Evolutionary conservation across 352 stramenopile species (phyloP).

Genomic region (Phytophthora tubulina): DNA sequence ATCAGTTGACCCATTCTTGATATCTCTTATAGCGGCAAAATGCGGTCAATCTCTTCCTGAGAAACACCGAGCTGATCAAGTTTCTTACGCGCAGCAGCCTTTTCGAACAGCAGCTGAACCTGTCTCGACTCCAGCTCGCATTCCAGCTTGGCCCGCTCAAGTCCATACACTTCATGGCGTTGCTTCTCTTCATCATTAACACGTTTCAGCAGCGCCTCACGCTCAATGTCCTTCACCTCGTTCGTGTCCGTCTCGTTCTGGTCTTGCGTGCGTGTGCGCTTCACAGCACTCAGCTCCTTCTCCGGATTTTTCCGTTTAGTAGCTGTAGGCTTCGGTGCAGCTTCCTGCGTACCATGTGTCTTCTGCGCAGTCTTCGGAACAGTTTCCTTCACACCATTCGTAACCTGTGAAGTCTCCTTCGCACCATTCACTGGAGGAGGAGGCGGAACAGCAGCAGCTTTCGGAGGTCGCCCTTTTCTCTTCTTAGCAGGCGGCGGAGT

Average conservation of each 20-base stretch:
- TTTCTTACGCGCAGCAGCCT: constrained; percentile 55
- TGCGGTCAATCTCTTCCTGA: constrained; percentile 48
- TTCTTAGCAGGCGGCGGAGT: constrained; percentile 16
- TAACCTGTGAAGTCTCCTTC: constrained; percentile 5
- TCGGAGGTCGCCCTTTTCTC: constrained; percentile 13
- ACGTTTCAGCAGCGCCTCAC: constrained; percentile 36
- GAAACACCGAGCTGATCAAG: constrained; percentile 57
- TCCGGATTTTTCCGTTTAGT: constrained; percentile 31
- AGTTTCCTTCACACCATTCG: constrained; percentile 6
- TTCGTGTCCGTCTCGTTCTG: constrained; percentile 9
- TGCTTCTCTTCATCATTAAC: constrained; percentile 44
- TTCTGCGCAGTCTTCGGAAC: not conserved
- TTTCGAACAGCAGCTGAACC: constrained; percentile 58
- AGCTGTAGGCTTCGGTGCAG: not conserved
- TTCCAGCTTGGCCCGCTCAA: constrained; percentile 40
- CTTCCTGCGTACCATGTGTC: not conserved
- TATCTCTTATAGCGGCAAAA: constrained; percentile 46
- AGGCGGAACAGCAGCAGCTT: constrained; percentile 9
- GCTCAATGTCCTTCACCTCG: constrained; percentile 32
- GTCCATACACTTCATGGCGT: constrained; percentile 33
- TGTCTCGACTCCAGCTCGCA: constrained; percentile 45
- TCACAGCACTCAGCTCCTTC: constrained; percentile 11
- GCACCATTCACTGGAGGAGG: not conserved
- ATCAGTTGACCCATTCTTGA: not conserved
- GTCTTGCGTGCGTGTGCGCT: constrained; percentile 25